Evolutionary conservation across 2,329 filamentous ascomycete species (phyloP).

Genomic region (Talaromyces atroroseus): DNA sequence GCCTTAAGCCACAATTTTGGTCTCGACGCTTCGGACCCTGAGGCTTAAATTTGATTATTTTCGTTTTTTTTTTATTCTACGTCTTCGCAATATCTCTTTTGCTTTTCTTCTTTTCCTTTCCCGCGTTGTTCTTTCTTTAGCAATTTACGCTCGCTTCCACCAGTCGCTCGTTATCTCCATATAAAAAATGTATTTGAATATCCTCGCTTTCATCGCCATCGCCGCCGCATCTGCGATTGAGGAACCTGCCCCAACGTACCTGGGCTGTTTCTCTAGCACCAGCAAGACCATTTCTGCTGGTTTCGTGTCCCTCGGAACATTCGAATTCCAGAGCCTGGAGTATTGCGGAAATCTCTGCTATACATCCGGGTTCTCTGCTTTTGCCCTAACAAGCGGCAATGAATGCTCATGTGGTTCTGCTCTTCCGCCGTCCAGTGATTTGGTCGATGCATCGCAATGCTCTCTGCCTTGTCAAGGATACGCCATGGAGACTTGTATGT

Average conservation of each 20-base stretch:
- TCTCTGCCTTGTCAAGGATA: not conserved
- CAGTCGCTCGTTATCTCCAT: not conserved
- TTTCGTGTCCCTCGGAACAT: not conserved
- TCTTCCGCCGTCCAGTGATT: slow-evolving; percentile 1
- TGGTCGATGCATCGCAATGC: not conserved
- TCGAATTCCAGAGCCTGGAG: not conserved
- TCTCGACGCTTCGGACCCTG: not conserved
- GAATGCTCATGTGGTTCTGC: slow-evolving; percentile 4
- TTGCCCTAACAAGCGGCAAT: not conserved
- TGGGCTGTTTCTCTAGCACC: slow-evolving; percentile 1
- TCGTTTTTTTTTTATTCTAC: too few relatives aligned
- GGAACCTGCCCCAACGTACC: not conserved
- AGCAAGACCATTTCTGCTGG: slow-evolving; percentile 6
- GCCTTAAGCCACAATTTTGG: too few relatives aligned
- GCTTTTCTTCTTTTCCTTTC: not conserved
- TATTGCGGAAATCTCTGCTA: not conserved
- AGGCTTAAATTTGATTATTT: not conserved
- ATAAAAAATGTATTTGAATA: not conserved
- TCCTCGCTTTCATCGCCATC: not conserved
- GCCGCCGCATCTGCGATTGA: not conserved
- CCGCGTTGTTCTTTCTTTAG: not conserved
- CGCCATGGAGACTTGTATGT: not conserved
- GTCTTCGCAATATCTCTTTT: not conserved
- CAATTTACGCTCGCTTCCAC: not conserved
- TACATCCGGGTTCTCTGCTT: not conserved